Evolutionary conservation across 257 asterid species (phyloP).

Genomic region (Solanum pennellii): DNA sequence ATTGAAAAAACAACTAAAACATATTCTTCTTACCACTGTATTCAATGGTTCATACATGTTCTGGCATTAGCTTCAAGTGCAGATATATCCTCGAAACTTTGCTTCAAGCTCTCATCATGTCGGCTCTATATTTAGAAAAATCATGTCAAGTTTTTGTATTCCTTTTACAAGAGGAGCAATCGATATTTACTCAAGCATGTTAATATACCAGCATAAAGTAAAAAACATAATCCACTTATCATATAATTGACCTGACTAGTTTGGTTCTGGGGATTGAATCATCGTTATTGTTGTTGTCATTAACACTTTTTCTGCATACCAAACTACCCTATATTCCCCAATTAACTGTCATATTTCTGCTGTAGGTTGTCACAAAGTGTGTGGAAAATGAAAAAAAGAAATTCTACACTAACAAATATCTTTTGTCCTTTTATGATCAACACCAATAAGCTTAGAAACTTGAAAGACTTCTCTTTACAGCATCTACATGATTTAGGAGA

Average conservation of each 20-base stretch:
- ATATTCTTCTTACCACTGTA: conserved; percentile 21
- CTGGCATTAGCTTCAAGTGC: conserved; percentile 75
- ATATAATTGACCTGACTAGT: not conserved
- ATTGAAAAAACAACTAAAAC: not conserved
- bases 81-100: conserved; percentile 61
- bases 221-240: not conserved
- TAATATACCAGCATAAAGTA: not conserved
- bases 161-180: not conserved
- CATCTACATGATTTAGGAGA: not conserved
- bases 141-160: not conserved
- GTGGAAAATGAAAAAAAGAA: not conserved
- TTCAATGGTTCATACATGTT: conserved; percentile 57
- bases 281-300: not conserved
- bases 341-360: not conserved
- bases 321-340: not conserved
- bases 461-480: not conserved
- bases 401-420: not conserved
- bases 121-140: conserved; percentile 31
- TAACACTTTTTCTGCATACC: not conserved
- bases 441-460: not conserved
- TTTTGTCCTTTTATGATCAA: not conserved
- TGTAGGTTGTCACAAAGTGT: not conserved
- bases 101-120: conserved; percentile 71
- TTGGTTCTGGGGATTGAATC: not conserved
- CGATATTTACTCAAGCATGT: not conserved